A percentile compares a stretch with the other conserved stretches of the same genome.
phyloP scores from a whole-genome alignment of 176 grass and related monocot species.

The Avena sativa region DNA sequence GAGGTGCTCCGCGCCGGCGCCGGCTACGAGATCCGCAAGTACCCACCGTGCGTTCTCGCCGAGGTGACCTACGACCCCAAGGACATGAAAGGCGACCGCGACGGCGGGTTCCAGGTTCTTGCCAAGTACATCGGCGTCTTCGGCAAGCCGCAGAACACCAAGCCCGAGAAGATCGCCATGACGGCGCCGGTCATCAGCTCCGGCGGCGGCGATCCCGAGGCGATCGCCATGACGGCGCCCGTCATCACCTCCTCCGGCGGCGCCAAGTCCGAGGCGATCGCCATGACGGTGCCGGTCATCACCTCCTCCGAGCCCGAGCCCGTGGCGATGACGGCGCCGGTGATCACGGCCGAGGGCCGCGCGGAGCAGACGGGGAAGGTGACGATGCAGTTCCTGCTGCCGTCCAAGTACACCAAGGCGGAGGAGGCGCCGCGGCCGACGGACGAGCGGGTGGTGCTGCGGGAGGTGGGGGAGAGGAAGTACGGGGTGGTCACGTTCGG shows the following conservation, averaged over 20 bases:
- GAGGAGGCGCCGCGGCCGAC: constrained; percentile 79
- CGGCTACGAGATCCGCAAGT: constrained; percentile 93
- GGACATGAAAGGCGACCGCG: constrained; percentile 60
- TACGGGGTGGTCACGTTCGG: constrained; percentile 76
- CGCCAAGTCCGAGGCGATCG: constrained; percentile 50
- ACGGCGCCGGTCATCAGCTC: constrained; percentile 70
- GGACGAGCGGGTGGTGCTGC: constrained; percentile 81
- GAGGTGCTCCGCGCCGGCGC: constrained; percentile 71
- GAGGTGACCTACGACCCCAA: constrained; percentile 90
- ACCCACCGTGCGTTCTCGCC: constrained; percentile 68
- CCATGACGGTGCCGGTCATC: constrained; percentile 89
- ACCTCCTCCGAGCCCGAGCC: constrained; percentile 63
- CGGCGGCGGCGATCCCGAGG: constrained; percentile 36
- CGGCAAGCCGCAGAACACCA: constrained; percentile 76
- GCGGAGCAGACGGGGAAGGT: constrained; percentile 36
- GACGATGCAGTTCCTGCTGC: constrained; percentile 91
- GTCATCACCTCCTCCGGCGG: constrained; percentile 57
- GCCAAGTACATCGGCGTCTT: constrained; percentile 89
- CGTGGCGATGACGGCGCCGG: constrained; percentile 80
- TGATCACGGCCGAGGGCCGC: constrained; percentile 54
- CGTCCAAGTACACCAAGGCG: constrained; percentile 67
- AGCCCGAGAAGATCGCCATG: constrained; percentile 77
- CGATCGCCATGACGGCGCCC: constrained; percentile 83
- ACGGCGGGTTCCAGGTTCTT: constrained; percentile 82
- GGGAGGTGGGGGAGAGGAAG: constrained; percentile 67